Percentiles rank a stretch among this genome's conserved stretches.
Evolutionary conservation across 1,284 basidiomycete genomes (phyloP).

Genomic region (Boletellus deceptivus): DNA sequence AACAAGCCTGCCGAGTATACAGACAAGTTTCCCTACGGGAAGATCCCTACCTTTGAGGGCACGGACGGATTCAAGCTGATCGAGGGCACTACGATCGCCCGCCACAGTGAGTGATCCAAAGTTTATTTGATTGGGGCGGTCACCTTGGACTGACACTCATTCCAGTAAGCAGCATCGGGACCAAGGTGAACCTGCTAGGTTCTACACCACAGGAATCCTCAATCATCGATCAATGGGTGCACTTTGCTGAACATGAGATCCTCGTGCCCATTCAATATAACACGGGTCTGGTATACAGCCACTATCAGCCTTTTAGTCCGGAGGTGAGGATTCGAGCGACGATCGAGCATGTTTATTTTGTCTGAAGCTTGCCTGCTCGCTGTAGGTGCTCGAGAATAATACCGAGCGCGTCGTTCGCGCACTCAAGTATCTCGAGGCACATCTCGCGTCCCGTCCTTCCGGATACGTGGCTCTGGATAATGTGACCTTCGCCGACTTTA

Average conservation of each 20-base stretch:
- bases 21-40: slow-evolving; percentile 45
- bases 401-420: slow-evolving; percentile 19
- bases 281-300: slow-evolving; percentile 10
- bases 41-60: slow-evolving; percentile 54
- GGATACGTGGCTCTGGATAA: slow-evolving; percentile 50
- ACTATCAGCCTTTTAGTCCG: slow-evolving; percentile 5
- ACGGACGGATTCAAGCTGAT: slow-evolving; percentile 49
- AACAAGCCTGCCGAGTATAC: slow-evolving; percentile 43
- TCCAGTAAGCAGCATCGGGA: slow-evolving; percentile 47
- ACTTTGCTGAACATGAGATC: slow-evolving; percentile 51
- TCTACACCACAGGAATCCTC: slow-evolving; percentile 45
- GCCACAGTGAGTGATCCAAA: slow-evolving; percentile 62
- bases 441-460: slow-evolving; percentile 47
- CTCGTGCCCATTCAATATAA: background rate
- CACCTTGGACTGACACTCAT: background rate
- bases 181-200: slow-evolving; percentile 50
- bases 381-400: slow-evolving; percentile 13
- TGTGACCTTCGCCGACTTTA: slow-evolving; percentile 60
- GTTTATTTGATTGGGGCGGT: no score
- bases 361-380: no score
- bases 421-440: slow-evolving; percentile 43
- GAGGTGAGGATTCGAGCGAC: slow-evolving; percentile 13
- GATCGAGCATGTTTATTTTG: no score
- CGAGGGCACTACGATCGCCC: slow-evolving; percentile 57
- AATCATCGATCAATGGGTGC: slow-evolving; percentile 53